Conservation (phyloP, 257 asterid species). For the Nicotiana tomentosiformis region DNA sequence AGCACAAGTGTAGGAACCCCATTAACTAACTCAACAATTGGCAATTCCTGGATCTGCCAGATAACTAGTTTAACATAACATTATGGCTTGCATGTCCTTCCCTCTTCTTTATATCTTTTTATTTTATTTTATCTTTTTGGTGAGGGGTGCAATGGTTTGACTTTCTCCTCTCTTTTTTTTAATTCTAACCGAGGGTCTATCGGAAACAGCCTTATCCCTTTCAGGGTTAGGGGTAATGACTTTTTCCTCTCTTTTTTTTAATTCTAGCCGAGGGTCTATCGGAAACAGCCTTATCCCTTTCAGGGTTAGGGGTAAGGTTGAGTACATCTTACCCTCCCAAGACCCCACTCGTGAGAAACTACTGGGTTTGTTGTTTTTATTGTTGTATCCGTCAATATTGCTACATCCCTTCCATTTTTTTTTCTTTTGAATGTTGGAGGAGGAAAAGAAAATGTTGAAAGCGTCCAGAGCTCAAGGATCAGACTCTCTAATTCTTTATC, state of each 20-base stretch:
- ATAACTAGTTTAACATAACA: background rate
- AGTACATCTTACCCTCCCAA: no score
- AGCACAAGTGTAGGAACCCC: conserved; percentile 35
- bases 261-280: no score
- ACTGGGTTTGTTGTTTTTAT: no score
- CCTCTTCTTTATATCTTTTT: background rate
- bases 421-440: background rate
- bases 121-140: background rate
- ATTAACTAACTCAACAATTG: conserved; percentile 23
- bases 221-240: background rate
- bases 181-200: no score
- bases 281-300: no score
- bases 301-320: no score
- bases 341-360: no score
- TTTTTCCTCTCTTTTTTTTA: background rate
- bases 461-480: no score
- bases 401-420: background rate
- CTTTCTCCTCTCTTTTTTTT: background rate
- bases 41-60: conserved; percentile 11
- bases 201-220: no score
- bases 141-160: background rate
- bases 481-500: no score
- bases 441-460: no score
- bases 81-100: conserved; percentile 8
- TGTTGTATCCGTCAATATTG: background rate